A percentile compares a stretch with the other conserved stretches of the same genome.
phyloP scores from a whole-genome alignment of 768 basidiomycete species.

The Crepidotus variabilis region DNA sequence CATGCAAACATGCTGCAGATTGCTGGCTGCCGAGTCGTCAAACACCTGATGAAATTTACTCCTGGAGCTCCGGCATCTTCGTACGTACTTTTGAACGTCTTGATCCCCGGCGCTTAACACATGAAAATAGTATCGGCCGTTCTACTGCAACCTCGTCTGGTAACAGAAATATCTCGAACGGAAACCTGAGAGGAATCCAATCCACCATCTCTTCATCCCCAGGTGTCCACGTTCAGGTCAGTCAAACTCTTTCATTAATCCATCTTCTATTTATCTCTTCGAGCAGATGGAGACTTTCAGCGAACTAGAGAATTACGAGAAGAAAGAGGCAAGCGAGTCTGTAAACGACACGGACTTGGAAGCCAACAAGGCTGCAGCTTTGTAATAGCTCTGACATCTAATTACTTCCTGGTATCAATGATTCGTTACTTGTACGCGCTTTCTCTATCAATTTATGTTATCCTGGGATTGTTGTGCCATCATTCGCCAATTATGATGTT shows the following conservation, averaged over 20 bases:
- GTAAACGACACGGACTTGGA: not conserved
- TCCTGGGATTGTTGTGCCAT: too few relatives aligned
- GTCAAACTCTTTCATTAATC: not conserved
- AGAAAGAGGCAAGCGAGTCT: not conserved
- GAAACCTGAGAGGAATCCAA: not conserved
- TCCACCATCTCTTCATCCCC: not conserved
- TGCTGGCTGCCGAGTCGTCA: not conserved
- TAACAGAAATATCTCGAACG: not conserved
- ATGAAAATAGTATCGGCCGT: not conserved
- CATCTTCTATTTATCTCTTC: not conserved
- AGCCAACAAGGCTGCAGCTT: not conserved
- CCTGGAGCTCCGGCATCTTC: not conserved
- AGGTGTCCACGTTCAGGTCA: not conserved
- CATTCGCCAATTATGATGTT: too few relatives aligned
- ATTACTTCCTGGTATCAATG: too few relatives aligned
- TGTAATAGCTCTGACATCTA: too few relatives aligned
- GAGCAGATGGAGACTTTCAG: not conserved
- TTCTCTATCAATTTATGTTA: too few relatives aligned
- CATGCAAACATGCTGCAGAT: not conserved
- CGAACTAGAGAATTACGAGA: not conserved
- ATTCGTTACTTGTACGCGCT: too few relatives aligned
- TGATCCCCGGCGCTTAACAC: not conserved
- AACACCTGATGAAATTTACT: not conserved
- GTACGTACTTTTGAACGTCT: not conserved
- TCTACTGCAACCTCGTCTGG: not conserved